Evolutionary conservation across 495 filamentous ascomycete genomes (phyloP), one percentile per base, ranked within the genome.

Genomic region (Penicillium coprophilum): DNA sequence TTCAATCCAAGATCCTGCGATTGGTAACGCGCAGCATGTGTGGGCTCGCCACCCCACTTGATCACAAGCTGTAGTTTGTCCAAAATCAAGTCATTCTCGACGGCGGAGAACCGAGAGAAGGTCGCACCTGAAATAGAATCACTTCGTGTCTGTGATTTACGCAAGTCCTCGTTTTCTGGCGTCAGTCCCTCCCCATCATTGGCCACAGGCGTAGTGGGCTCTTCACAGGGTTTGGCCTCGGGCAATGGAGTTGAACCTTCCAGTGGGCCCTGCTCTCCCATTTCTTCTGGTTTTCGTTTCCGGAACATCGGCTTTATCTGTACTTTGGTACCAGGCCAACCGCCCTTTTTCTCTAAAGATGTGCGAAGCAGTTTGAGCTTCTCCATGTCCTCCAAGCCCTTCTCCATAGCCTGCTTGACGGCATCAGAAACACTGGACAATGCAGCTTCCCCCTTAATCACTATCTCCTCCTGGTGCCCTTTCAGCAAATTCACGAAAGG

Each of bases 301-400:
- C 90, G 84, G 71, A 97, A 98, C 88, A 98, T 92, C 1, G 94
- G 94, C 73, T 98, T 98, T 63, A 98, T 97, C 73, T 98, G 94
- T 24, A 98, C 93, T 72, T 98, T 98, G 5, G 94, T 98, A 1
- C 94, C 94, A 9, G 91, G 84, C 89, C 91, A 96, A 11, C 84
- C 85, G 10, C 92, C 90, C 72, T 97, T 98, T 69, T 90, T 92
- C 36, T 90, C 85, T 12, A 98, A 77, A 12, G 92, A 91, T 51
- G 91, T 92, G 47, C 87, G 85, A 46, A 98, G 80, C 38, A 90
- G 69, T 58, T 83, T 87, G 12, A 98, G 85, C 75, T 97, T 98
- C 27, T 86, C 84, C 47, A 78, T 82, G 66, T 98, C 95, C 71
- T 98, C 94, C 28, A 89, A 71, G 2, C 85, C 87, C 54, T 89